phyloP scores from a whole-genome alignment of 2,329 filamentous ascomycete genomes.

The Fusarium sp. region DNA sequence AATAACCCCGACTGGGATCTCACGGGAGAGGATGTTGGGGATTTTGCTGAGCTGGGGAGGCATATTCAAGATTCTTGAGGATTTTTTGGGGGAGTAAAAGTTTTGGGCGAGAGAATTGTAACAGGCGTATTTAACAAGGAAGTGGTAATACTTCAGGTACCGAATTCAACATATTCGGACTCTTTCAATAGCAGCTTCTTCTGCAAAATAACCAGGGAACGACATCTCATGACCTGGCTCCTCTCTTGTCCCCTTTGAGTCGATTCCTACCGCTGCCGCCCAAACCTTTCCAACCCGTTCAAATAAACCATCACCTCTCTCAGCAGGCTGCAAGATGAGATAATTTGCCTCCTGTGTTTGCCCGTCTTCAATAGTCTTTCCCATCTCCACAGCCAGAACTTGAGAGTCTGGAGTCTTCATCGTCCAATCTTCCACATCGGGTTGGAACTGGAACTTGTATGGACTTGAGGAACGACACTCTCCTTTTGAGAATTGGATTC shows the following conservation, averaged over 20 bases:
- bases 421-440: not conserved
- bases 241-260: not conserved
- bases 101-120: not conserved
- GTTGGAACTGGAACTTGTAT: not conserved
- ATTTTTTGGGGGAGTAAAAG: conserved; percentile 7
- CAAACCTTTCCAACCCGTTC: not conserved
- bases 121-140: not conserved
- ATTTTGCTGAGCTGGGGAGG: conserved; percentile 44
- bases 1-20: conserved; percentile 46
- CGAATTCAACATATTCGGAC: not conserved
- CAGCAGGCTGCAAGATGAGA: not conserved
- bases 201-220: not conserved
- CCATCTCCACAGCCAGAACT: not conserved
- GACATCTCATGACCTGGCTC: not conserved
- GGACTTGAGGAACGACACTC: not conserved
- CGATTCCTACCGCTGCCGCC: not conserved
- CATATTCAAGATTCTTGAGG: conserved; percentile 43
- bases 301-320: not conserved
- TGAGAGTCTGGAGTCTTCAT: not conserved
- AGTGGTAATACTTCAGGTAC: not conserved
- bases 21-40: conserved; percentile 44
- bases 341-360: not conserved
- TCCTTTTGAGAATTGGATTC: not conserved
- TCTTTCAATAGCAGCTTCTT: not conserved
- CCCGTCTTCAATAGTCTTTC: not conserved